Evolutionary conservation across 768 basidiomycete species (phyloP).

Genomic region (Pulveroboletus sp.): DNA sequence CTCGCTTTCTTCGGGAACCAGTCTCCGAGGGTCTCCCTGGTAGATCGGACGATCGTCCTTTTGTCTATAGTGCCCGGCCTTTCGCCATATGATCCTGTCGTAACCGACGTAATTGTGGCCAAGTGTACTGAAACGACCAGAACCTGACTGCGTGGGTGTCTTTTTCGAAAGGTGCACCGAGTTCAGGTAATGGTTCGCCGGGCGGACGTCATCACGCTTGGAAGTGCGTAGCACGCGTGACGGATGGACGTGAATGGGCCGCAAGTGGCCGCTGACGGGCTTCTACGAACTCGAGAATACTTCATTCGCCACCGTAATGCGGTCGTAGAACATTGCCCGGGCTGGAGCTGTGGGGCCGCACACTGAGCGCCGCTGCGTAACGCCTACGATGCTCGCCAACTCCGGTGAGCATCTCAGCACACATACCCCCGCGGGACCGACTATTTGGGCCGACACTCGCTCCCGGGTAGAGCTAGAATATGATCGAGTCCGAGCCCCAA

Average conservation of each 20-base stretch:
- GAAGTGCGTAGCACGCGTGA: not conserved
- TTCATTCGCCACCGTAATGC: constrained; percentile 2
- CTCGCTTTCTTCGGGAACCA: constrained; percentile 19
- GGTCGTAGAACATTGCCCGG: constrained; percentile 1
- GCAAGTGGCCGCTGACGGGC: not conserved
- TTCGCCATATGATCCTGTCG: constrained; percentile 6
- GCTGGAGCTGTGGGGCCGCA: not conserved
- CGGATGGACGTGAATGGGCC: constrained; percentile 1
- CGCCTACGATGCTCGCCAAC: no score
- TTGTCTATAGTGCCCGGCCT: not conserved
- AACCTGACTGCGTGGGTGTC: not conserved
- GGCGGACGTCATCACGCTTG: not conserved
- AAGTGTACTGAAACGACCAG: constrained; percentile 2
- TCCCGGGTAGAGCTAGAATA: not conserved
- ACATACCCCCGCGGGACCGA: constrained; percentile 2
- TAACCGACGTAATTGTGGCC: constrained; percentile 7
- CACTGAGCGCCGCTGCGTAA: constrained; percentile 5
- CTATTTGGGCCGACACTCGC: not conserved
- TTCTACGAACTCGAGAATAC: constrained; percentile 1
- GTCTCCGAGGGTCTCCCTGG: constrained; percentile 33
- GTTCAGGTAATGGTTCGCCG: not conserved
- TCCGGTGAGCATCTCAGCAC: not conserved
- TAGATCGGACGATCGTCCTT: constrained; percentile 11
- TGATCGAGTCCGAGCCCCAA: not conserved
- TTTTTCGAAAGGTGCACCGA: not conserved